Percentiles rank a stretch among this genome's conserved stretches.
Conservation (phyloP, 108 stramenopile species). For the Schizochytrium sp. region DNA sequence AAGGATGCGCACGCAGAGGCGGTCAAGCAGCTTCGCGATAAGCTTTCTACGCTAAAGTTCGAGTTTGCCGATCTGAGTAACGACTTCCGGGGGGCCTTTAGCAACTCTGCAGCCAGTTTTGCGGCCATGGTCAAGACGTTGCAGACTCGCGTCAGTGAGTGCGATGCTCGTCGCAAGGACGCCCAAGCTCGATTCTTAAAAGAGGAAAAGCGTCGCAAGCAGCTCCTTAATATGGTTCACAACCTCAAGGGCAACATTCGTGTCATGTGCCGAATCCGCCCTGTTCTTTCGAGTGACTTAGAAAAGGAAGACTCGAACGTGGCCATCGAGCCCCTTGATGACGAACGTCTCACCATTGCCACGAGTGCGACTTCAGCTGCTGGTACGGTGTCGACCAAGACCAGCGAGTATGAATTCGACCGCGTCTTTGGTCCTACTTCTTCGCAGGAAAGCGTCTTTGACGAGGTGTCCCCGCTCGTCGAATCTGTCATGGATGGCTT, state of each 20-base stretch:
- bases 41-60: not conserved
- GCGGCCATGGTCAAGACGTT: not conserved
- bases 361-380: conserved; percentile 31
- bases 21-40: not conserved
- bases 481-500: conserved; percentile 64
- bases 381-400: not conserved
- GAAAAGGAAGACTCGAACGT: conserved; percentile 25
- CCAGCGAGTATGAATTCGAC: conserved; percentile 52
- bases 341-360: conserved; percentile 26
- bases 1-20: not conserved
- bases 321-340: conserved; percentile 29
- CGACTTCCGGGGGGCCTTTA: not conserved
- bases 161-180: conserved; percentile 40
- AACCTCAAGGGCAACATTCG: conserved; percentile 61
- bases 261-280: conserved; percentile 59
- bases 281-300: conserved; percentile 40
- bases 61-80: conserved; percentile 9
- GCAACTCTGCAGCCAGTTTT: not conserved
- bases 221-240: conserved; percentile 57
- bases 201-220: conserved; percentile 52
- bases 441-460: conserved; percentile 54
- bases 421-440: conserved; percentile 47
- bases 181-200: conserved; percentile 41
- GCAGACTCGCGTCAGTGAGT: conserved; percentile 32
- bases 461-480: conserved; percentile 52